Percentiles rank a stretch among this genome's conserved stretches.
phyloP scores from a whole-genome alignment of 805 yeast genomes.

The Scheffersomyces coipomensis region DNA sequence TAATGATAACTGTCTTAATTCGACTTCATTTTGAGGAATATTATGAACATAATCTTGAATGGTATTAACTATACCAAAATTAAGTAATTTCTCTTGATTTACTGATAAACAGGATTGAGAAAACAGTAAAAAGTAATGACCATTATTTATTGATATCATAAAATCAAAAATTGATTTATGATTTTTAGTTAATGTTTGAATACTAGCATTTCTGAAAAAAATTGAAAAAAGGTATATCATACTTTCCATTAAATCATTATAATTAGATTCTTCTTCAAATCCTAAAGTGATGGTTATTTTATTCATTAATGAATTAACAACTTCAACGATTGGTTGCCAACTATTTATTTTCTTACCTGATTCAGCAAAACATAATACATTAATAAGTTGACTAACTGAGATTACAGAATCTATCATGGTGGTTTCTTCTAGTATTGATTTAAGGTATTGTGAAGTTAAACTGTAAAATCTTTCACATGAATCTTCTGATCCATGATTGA shows the following conservation, averaged over 20 bases:
- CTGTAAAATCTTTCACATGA: conserved; percentile 46
- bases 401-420: conserved; percentile 13
- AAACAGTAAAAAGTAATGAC: conserved; percentile 43
- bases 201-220: conserved; percentile 55
- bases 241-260: conserved; percentile 18
- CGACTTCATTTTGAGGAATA: conserved; percentile 12
- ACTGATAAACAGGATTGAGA: conserved; percentile 44
- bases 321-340: conserved; percentile 42
- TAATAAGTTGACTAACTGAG: conserved; percentile 38
- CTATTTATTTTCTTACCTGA: conserved; percentile 61
- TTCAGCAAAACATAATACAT: conserved; percentile 60
- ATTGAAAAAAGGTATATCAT: conserved; percentile 47
- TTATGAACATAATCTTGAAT: conserved; percentile 49
- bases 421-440: conserved; percentile 1
- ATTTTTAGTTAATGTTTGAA: conserved; percentile 44
- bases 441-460: conserved; percentile 18
- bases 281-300: conserved; percentile 7
- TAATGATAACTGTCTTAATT: conserved; percentile 26
- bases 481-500: conserved; percentile 53
- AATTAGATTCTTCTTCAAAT: conserved; percentile 6
- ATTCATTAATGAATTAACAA: conserved; percentile 19
- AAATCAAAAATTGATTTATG: conserved; percentile 45
- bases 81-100: conserved; percentile 43
- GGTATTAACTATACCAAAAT: conserved; percentile 41
- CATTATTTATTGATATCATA: conserved; percentile 25